Base-by-base conservation (phyloP, 2,329 filamentous ascomycete species). In the Pseudogymnoascus sp. region DNA sequence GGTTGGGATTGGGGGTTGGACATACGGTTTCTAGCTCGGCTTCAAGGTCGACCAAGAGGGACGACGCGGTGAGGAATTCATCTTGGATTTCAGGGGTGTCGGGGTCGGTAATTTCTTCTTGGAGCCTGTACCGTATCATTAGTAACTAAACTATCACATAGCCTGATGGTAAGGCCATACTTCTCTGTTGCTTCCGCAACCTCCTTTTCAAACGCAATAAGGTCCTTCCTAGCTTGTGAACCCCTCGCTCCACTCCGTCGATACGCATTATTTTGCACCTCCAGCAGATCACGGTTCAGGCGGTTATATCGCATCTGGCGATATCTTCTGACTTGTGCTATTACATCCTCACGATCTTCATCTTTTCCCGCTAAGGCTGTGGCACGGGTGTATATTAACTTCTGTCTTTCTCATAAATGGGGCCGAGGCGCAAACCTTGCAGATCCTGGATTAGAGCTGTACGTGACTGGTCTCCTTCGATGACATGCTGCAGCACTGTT, bases 241-340 rank as follows among this genome's bases (percentile, higher is more conserved):
- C 91, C 91, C 41, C 90, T 77, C 1, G 88, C 82, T 35, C 91
- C 90, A 68, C 89, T 93, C 59, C 89, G 79, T 39, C 91, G 75
- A 41, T 84, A 79, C 6, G 90, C 89, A 69, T 90, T 85, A 66
- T 91, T 89, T 68, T 90, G 85, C 0, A 86, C 80, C 18, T 86
- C 80, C 61, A 88, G 89, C 2, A 91, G 75, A 6, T 83, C 80
- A 67, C 82, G 80, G 65, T 83, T 79, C 37, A 88, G 76, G 20
- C 84, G 78, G 64, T 85, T 80, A 67, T 89, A 81, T 25, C 80
- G 81, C 25, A 92, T 73, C 58, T 77, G 77, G 18, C 89, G 81
- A 36, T 88, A 76, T 0, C 85, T 83, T 14, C 77, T 78, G 1
- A 90, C 75, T 0, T 86, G 80, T 0, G 80, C 81, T 62, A 83